Base-by-base conservation (phyloP, 2,329 filamentous ascomycete species). In the Sclerotinia trifoliorum region DNA sequence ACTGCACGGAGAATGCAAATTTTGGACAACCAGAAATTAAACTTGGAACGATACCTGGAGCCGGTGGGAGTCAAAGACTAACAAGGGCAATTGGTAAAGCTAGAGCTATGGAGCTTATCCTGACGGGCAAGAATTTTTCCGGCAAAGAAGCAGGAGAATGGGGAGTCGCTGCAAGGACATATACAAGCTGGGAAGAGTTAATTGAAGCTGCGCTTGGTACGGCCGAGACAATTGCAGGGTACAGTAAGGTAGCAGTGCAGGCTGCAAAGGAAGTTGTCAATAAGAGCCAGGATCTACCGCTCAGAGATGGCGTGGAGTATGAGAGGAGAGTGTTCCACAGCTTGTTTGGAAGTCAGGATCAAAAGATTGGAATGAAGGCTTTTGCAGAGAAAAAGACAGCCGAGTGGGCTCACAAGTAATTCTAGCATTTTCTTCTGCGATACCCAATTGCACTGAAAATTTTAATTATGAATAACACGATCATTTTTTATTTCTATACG, bases 11-110 rank as follows among this genome's bases (percentile, higher is more conserved):
- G 63, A 87, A 81, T 21, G 94, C 95, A 73, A 96, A 92, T 75
- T 97, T 99, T 78, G 95, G 95, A 17, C 95, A 98, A 81, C 95
- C 95, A 0, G 95, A 99, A 83, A 93, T 99, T 82, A 97, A 96
- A 82, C 85, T 99, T 3, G 95, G 95, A 35, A 91, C 91, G 2
- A 92, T 98, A 67, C 95, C 95, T 0, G 95, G 95, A 4, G 95
- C 92, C 0, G 95, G 95, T 39, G 95, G 95, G 8, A 93, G 89
- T 71, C 95, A 99, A 83, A 85, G 95, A 11, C 82, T 99, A 57
- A 96, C 93, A 7, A 86, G 88, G 32, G 93, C 90, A 19, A 84
- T 95, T 68, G 92, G 92, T 64, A 95, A 96, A 85, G 88, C 88
- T 73, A 89, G 88, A 78, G 92, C 93, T 19, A 97, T 97, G 94